Conservation (phyloP, 306 rosid genomes). For the Pterocarpus santalinus region DNA sequence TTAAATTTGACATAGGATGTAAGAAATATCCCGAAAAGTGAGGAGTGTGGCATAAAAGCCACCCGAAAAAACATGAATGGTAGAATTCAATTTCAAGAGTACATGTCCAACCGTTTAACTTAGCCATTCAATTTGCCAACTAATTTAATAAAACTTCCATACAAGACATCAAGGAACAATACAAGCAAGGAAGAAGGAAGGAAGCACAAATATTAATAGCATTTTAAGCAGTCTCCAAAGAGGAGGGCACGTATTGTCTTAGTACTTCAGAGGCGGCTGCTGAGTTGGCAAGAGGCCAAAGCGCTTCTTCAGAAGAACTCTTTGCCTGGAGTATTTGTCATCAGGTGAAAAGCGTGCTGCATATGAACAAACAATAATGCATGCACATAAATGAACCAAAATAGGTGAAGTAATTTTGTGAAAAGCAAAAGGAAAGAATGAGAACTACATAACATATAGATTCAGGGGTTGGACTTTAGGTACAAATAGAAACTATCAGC, state of each 20-base stretch:
- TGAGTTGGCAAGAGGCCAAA: constrained; percentile 48
- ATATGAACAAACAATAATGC: constrained; percentile 2
- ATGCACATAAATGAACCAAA: neutral
- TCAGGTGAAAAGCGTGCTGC: constrained; percentile 50
- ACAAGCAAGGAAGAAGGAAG: constrained; percentile 20
- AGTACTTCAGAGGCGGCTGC: constrained; percentile 37
- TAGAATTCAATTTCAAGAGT: neutral
- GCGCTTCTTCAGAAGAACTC: constrained; percentile 47
- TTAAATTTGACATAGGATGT: neutral
- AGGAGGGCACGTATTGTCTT: neutral
- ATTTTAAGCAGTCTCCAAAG: neutral
- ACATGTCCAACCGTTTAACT: neutral
- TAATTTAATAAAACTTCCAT: neutral
- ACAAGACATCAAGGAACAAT: neutral
- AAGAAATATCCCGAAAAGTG: neutral
- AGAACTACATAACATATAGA: neutral
- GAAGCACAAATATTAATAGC: neutral
- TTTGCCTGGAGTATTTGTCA: constrained; percentile 48
- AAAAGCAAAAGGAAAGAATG: neutral
- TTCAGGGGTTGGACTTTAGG: neutral
- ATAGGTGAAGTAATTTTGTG: neutral
- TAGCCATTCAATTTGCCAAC: neutral
- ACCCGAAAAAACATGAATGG: neutral
- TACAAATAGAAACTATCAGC: neutral
- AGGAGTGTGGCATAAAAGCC: neutral